Conservation (phyloP, 257 asterid species). For the Nicotiana undulata region DNA sequence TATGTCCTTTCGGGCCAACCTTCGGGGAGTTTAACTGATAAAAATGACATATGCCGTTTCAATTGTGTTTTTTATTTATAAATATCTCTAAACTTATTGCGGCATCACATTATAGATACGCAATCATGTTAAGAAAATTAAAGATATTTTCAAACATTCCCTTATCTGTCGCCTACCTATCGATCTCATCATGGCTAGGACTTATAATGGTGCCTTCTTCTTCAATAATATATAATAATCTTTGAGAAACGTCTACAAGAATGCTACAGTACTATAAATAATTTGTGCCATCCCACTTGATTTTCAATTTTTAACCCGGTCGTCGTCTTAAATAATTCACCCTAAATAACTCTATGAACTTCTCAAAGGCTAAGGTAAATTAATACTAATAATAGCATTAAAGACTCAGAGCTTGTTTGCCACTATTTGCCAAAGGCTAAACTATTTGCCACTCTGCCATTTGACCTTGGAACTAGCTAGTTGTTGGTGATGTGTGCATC, state of each 20-base stretch:
- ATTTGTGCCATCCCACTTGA: neutral
- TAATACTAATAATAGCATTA: neutral
- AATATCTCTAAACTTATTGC: neutral
- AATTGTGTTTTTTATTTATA: no score
- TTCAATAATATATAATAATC: no score
- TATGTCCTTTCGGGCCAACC: no score
- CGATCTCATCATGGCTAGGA: neutral
- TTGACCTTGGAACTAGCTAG: neutral
- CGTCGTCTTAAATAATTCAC: neutral
- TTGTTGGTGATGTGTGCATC: neutral
- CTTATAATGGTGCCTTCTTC: neutral
- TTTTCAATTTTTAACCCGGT: neutral
- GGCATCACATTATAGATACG: neutral
- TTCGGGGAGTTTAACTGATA: no score
- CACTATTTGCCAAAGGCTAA: no score
- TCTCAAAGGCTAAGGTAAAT: neutral
- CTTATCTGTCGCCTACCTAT: conserved; percentile 4
- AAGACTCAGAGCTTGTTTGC: no score
- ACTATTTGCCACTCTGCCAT: neutral
- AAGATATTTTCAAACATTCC: neutral
- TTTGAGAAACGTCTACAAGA: neutral
- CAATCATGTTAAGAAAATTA: neutral
- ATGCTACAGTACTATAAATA: neutral
- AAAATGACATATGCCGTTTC: no score
- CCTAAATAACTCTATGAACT: neutral